Percentiles rank a stretch among this genome's conserved stretches.
phyloP scores from a whole-genome alignment of 2,329 filamentous ascomycete species.

The Colletotrichum graminicola region DNA sequence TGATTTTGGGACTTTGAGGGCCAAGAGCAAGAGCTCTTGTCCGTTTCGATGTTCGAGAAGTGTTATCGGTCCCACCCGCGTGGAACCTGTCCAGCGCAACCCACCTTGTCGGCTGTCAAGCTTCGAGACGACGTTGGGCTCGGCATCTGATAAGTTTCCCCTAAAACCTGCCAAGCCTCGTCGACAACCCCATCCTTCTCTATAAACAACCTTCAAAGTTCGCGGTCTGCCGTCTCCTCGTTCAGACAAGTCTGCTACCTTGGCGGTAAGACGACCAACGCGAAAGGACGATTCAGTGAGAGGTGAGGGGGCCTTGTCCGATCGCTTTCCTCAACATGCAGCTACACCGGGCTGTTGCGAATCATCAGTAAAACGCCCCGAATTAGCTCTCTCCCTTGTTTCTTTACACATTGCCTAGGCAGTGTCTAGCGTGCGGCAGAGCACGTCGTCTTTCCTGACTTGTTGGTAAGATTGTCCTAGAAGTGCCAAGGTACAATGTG shows the following conservation, averaged over 20 bases:
- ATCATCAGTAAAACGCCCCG: background rate
- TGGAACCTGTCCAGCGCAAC: conserved; percentile 14
- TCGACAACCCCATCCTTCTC: background rate
- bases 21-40: background rate
- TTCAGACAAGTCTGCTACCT: conserved; percentile 34
- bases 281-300: conserved; percentile 7
- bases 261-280: conserved; percentile 14
- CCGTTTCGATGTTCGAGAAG: conserved; percentile 18
- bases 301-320: background rate
- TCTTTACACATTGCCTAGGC: background rate
- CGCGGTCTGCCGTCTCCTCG: conserved; percentile 11
- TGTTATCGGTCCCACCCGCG: conserved; percentile 11
- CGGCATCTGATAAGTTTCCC: background rate
- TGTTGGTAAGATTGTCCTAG: conserved; percentile 7
- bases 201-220: conserved; percentile 2
- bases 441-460: background rate
- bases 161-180: conserved; percentile 11
- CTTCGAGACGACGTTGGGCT: conserved; percentile 17
- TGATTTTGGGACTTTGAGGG: background rate
- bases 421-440: background rate
- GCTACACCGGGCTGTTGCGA: background rate
- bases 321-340: conserved; percentile 12
- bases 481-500: background rate
- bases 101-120: conserved; percentile 18
- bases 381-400: background rate